These are phyloP conservation scores for Stemphylium lycopersici DNA, from an alignment of 2,329 filamentous ascomycete genomes.

Conservation along the genomic window DNA sequence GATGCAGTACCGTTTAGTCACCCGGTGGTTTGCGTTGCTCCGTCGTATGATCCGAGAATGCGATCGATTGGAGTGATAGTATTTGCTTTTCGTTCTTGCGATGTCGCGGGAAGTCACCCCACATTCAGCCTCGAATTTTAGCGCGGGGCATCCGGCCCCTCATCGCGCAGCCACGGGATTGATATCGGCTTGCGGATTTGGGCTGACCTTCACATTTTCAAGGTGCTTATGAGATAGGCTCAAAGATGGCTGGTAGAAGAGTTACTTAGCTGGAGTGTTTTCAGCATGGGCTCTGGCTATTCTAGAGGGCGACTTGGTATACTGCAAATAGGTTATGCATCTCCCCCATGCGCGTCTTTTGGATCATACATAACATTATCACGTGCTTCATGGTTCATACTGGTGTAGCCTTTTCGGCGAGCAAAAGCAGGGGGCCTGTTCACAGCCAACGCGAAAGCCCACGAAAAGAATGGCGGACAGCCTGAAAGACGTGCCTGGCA, in stretches of 20 bases:
- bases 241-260: not conserved
- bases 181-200: conserved; percentile 3
- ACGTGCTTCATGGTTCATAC: no score
- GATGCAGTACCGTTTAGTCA: not conserved
- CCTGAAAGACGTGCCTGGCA: no score
- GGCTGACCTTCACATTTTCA: not conserved
- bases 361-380: no score
- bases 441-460: no score
- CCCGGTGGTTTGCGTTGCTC: not conserved
- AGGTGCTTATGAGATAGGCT: not conserved
- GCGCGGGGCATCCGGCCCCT: conserved; percentile 28
- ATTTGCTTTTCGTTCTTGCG: not conserved
- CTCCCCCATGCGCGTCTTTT: no score
- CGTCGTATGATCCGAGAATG: not conserved
- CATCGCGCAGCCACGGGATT: conserved; percentile 10
- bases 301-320: no score
- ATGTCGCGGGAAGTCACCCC: conserved; percentile 16
- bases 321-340: no score
- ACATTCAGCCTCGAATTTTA: conserved; percentile 23
- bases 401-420: no score
- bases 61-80: not conserved
- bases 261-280: not conserved
- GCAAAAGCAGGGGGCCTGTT: no score
- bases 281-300: no score
- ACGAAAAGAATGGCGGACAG: no score